A percentile compares a stretch with the other conserved stretches of the same genome.
phyloP scores from a whole-genome alignment of 1,139 yeast species.

The Pichia kudriavzevii region DNA sequence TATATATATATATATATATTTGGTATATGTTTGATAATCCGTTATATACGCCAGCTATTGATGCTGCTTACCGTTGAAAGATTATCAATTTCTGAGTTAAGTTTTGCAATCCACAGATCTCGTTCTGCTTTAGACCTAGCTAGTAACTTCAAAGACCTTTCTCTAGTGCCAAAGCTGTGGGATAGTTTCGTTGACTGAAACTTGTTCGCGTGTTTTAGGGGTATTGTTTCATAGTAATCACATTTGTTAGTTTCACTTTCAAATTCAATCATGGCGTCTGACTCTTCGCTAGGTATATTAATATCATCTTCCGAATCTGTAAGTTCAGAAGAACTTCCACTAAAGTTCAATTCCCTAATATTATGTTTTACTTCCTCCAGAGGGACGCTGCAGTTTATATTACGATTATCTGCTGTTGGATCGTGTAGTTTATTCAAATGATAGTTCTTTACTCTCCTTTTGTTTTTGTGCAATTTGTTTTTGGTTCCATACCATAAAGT shows the following conservation, averaged over 20 bases:
- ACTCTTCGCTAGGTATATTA: too few relatives aligned
- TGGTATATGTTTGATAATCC: neutral
- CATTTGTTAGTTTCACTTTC: too few relatives aligned
- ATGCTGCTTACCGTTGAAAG: constrained; percentile 27
- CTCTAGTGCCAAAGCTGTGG: neutral
- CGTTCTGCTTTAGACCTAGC: constrained; percentile 78
- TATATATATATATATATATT: neutral
- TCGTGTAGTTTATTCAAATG: too few relatives aligned
- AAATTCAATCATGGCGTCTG: too few relatives aligned
- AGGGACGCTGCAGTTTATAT: too few relatives aligned
- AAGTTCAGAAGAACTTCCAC: too few relatives aligned
- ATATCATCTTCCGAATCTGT: too few relatives aligned
- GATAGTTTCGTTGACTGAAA: neutral
- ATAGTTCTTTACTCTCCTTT: constrained; percentile 5
- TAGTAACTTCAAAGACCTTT: constrained; percentile 37
- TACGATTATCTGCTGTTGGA: too few relatives aligned
- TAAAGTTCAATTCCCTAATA: too few relatives aligned
- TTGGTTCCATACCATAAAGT: constrained; percentile 78
- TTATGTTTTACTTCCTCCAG: too few relatives aligned
- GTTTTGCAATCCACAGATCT: constrained; percentile 70
- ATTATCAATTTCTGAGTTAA: constrained; percentile 60
- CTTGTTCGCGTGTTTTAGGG: too few relatives aligned
- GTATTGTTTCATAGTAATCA: too few relatives aligned
- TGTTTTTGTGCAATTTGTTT: constrained; percentile 32
- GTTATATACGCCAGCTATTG: constrained; percentile 8